Evolutionary conservation across 2,329 filamentous ascomycete genomes (phyloP), one percentile per base, ranked within the genome.

Genomic region (Nannizziopsis arthrosporioides): DNA sequence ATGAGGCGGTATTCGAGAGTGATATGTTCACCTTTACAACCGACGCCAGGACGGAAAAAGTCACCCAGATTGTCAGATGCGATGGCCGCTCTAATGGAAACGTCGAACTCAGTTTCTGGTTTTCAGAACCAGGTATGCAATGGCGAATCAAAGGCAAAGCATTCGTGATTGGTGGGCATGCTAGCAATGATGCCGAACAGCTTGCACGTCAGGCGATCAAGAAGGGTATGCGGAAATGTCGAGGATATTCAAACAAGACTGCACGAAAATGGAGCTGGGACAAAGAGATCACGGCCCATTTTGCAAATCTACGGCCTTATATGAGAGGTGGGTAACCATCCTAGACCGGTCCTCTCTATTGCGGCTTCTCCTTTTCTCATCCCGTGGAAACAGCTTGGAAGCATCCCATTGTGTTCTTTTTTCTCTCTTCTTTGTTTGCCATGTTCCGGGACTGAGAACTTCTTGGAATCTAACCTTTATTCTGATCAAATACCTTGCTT

Each of bases 41-140:
- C 0, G 92, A 96, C 64, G 78, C 78, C 7, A 78, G 90, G 40
- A 94, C 93, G 86, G 76, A 81, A 51, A 96, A 96, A 71, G 73
- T 84, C 0, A 70, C 72, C 2, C 82, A 95, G 64, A 66, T 96
- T 2, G 77, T 81, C 53, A 69, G 67, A 5, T 73, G 68, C 4
- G 55, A 55, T 48, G 70, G 78, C 48, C 80, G 80, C 8, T 75
- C 81, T 32, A 80, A 86, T 35, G 80, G 80, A 1, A 73, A 76
- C 2, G 78, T 90, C n/a, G 90, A 95, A 67, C 85, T 81, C 5
- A 77, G 87, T 9, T 92, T 85, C 63, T 96, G 89, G 90, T 71
- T 81, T 8, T 75, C 78, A 54, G 76, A 82, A 38, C 71, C 73
- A 4, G 76, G 73, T 63, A 83, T 79, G 12, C 90, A 96, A 70